These are phyloP conservation scores for Yarrowia yakushimensis DNA, from an alignment of 805 yeast genomes.

Conservation along the genomic window DNA sequence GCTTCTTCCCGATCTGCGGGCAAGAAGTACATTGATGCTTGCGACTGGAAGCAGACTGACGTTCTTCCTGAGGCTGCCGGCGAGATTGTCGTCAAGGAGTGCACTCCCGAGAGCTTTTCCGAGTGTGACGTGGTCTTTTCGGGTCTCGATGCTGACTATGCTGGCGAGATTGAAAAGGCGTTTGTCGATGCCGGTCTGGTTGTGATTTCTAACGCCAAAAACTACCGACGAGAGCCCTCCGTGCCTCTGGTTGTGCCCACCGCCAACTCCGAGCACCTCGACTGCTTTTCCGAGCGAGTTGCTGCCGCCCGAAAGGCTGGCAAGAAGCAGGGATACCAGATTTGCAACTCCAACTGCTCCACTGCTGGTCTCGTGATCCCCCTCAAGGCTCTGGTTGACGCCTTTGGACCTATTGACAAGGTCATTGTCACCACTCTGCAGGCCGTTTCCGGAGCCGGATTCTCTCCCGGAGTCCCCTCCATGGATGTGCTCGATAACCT, in stretches of 20 bases:
- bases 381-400: conserved; percentile 84
- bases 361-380: conserved; percentile 98
- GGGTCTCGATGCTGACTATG: conserved; percentile 88
- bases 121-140: conserved; percentile 94
- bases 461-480: conserved; percentile 95
- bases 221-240: conserved; percentile 79
- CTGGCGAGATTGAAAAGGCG: conserved; percentile 86
- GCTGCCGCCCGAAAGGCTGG: conserved; percentile 53
- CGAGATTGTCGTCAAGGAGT: conserved; percentile 66
- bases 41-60: conserved; percentile 89
- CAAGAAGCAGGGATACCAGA: conserved; percentile 63
- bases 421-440: conserved; percentile 90
- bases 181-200: conserved; percentile 78
- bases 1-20: conserved; percentile 96
- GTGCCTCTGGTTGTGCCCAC: conserved; percentile 96
- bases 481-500: conserved; percentile 93
- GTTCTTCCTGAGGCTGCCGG: conserved; percentile 68
- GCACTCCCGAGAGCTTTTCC: conserved; percentile 69
- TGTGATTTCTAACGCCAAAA: conserved; percentile 92
- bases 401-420: conserved; percentile 84
- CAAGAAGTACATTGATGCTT: conserved; percentile 77
- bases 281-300: conserved; percentile 60
- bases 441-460: conserved; percentile 98
- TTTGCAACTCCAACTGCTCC: conserved; percentile 96
- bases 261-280: conserved; percentile 87